phyloP scores from a whole-genome alignment of 148 eudicot genomes.

The Rhododendron mucronatum region DNA sequence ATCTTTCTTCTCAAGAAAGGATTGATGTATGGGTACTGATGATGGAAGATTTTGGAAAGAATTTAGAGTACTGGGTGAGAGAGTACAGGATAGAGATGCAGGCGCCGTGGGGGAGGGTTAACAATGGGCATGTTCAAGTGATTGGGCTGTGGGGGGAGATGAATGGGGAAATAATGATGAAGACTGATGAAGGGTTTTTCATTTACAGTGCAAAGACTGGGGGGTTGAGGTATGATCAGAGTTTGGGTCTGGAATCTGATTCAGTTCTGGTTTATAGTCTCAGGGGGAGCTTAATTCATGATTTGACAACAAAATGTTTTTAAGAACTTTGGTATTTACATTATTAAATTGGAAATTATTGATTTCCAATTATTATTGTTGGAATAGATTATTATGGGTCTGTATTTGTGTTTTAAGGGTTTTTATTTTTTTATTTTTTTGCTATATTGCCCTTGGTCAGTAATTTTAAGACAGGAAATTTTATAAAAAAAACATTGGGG shows the following conservation, averaged over 20 bases:
- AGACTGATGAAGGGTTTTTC: not conserved
- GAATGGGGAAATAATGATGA: not conserved
- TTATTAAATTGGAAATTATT: too few species aligned
- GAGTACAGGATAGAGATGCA: not conserved
- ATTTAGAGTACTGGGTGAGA: not conserved
- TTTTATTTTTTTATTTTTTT: too few species aligned
- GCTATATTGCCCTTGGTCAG: too few species aligned
- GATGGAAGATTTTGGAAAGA: not conserved
- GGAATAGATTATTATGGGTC: too few species aligned
- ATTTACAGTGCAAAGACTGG: not conserved
- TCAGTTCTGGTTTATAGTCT: not conserved
- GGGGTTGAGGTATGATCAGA: not conserved
- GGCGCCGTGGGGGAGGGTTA: not conserved
- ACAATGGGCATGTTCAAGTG: not conserved
- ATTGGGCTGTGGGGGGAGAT: not conserved
- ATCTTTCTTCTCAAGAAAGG: not conserved
- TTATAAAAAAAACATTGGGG: too few species aligned
- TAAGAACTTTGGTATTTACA: too few species aligned
- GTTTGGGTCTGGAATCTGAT: constrained; percentile 4
- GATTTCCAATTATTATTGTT: too few species aligned
- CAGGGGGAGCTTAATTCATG: not conserved
- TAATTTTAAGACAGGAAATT: too few species aligned
- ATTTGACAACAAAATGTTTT: too few species aligned
- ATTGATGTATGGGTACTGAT: not conserved
- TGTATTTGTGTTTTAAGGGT: too few species aligned